Evolutionary conservation across 2,329 filamentous ascomycete species (phyloP).

Genomic region (Phialophora macrospora): DNA sequence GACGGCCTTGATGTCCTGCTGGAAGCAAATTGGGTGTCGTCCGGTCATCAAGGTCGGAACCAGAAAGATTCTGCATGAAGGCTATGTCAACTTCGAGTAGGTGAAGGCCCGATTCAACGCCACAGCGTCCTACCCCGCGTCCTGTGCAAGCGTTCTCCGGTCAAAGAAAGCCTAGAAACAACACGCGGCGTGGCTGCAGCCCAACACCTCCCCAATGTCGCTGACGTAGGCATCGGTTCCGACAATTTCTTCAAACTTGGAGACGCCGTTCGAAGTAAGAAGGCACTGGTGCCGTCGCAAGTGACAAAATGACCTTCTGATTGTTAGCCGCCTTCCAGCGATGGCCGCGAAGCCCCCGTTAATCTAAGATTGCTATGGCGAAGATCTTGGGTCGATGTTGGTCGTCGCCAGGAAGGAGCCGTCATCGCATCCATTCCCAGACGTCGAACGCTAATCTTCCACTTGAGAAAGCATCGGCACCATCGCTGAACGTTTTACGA

Average conservation of each 20-base stretch:
- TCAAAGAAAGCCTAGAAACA: too few species aligned
- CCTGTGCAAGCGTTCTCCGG: too few species aligned
- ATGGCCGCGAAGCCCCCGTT: too few species aligned
- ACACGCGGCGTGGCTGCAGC: neutral
- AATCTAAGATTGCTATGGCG: too few species aligned
- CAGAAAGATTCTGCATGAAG: neutral
- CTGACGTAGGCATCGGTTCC: slow-evolving; percentile 61
- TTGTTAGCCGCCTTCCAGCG: neutral
- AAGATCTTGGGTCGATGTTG: too few species aligned
- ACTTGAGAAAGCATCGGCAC: too few species aligned
- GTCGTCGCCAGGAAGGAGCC: too few species aligned
- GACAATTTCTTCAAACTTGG: slow-evolving; percentile 55
- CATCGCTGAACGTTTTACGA: too few species aligned
- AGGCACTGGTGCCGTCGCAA: slow-evolving; percentile 59
- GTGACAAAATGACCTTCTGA: slow-evolving; percentile 53
- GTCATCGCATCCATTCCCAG: too few species aligned
- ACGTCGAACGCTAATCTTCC: too few species aligned
- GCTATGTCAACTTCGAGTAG: neutral
- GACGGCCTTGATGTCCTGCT: neutral
- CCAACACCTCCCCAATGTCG: slow-evolving; percentile 51
- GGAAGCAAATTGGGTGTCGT: neutral
- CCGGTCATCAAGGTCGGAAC: neutral
- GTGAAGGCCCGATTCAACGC: too few species aligned
- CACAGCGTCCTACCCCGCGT: too few species aligned
- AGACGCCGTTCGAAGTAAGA: slow-evolving; percentile 56